Base-by-base conservation (phyloP, 495 filamentous ascomycete genomes). In the Daldinia childiae region DNA sequence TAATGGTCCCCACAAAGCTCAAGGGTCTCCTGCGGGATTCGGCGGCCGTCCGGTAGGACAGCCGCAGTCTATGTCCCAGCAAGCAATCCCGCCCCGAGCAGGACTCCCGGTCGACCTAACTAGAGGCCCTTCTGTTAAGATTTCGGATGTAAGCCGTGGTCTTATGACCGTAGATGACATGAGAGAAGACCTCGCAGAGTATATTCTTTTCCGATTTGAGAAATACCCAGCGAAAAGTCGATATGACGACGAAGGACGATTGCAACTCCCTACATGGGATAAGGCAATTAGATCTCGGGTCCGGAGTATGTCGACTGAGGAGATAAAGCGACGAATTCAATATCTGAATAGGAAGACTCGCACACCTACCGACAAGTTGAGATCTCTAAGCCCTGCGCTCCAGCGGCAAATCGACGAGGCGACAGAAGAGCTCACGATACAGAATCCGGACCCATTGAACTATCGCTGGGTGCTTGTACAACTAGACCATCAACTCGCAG, bases 351-450 rank as follows among this genome's bases (percentile, higher is more conserved):
- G 43, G 17, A 43, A 45, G 7, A 73, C 73, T 9, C 51, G 39
- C 8, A 30, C 64, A 0, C 61, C 76, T 17, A 9, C 58, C 24
- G 71, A 78, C 43, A 83, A 82, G 58, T 74, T 78, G 70, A 67
- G 55, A 30, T 64, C 70, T 0, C 62, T 83, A 27, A 66, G 55
- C 3, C 55, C 74, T 0, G 65, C 62, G 19, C 60, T 81, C 32
- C 74, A 78, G 38, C 68, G 74, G 6, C 80, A 81, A 52, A 54
- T 83, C 24, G 80, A 83, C 50, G 9, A 0, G 4, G 71, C 77
- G 3, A 71, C 72, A n/a, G 68, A 78, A 34, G 48, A 74, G 0
- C 73, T 78, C 6, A 30, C 66, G 1, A 45, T 30, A 7, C 5
- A 29, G 11, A 67, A 81, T 52, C 62, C 59, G 6, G 75, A 76